Base-by-base conservation (phyloP, 2,329 filamentous ascomycete species). In the Cercospora sp. region DNA sequence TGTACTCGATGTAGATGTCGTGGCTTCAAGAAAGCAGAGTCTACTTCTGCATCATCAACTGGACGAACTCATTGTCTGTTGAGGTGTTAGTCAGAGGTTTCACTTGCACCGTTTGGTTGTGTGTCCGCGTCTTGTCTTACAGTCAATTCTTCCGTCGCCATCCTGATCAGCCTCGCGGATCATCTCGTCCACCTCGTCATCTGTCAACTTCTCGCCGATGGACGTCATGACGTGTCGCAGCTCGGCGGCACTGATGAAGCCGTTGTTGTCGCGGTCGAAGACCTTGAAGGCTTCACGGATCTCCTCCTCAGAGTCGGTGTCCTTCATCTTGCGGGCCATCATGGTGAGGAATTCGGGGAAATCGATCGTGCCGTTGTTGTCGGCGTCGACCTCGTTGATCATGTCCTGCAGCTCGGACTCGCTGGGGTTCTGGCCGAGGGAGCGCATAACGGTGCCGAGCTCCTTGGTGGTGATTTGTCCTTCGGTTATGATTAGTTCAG, bases 261-360 rank as follows among this genome's bases (percentile, higher is more conserved):
- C 88, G 77, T 87, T 88, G 79, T 86, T 86, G 76, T 90, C 88
- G 75, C 86, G 85, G 78, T 90, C 88, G 78, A 90, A 89, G 75
- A 89, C 87, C 78, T 86, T 84, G 83, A 89, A 90, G 63, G 88
- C 88, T 76, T 87, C 86, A 73, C 85, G 83, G 77, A 89, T 88
- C 79, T 90, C 88, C 78, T 88, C 83, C 78, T 89, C 87, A 63
- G 85, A 85, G 78, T 89, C 86, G 67, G 84, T 85, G 74, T 87
- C 84, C 79, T 85, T 86, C 80, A 87, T 87, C 75, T 86, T 86
- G 75, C 84, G 84, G 63, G 87, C 86, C 87, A 89, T 89, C 84
- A 89, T 88, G 72, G 85, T 86, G 68, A 89, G 84, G 80, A 90
- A 90, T 76, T 89, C 87, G 68, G 88, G 84, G 78, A 90, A 89